These are phyloP conservation scores for Paracamarosporium sp. DNA, from an alignment of 2,329 filamentous ascomycete species.

Conservation along the genomic window DNA sequence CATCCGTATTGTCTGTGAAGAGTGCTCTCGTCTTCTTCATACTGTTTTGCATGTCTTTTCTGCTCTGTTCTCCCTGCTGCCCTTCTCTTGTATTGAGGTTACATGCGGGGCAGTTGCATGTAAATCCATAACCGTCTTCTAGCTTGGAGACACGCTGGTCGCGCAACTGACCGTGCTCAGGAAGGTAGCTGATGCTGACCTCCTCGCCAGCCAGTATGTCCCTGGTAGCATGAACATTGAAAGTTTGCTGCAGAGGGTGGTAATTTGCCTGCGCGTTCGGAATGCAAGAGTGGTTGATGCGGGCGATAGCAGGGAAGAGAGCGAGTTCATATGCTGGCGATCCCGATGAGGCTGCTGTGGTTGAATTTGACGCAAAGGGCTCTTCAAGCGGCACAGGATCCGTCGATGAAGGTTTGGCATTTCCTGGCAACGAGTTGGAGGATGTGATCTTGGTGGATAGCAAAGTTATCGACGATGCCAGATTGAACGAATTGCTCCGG, in stretches of 20 bases:
- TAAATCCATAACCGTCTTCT: slow-evolving; percentile 4
- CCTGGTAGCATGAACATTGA: background rate
- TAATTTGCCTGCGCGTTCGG: slow-evolving; percentile 4
- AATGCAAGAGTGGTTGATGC: slow-evolving; percentile 3
- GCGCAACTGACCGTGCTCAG: slow-evolving; percentile 1
- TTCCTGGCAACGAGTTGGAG: background rate
- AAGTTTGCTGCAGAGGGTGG: background rate
- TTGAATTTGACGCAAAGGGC: too few species aligned
- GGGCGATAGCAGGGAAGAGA: background rate
- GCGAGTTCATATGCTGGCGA: background rate
- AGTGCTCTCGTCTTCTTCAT: background rate
- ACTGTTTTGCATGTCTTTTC: background rate
- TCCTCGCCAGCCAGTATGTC: background rate
- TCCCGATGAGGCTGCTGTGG: background rate
- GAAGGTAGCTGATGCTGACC: slow-evolving; percentile 6
- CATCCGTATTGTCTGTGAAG: background rate
- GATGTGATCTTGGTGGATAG: background rate
- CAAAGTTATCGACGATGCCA: background rate
- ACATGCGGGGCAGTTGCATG: slow-evolving; percentile 1
- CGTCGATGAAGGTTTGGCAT: too few species aligned
- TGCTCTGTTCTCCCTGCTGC: background rate
- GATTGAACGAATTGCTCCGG: slow-evolving; percentile 6
- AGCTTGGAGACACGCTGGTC: background rate
- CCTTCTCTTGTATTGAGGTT: background rate
- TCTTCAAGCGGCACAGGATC: too few species aligned